Conservation (phyloP, 2,329 filamentous ascomycete genomes). For the Dactylellina cionopaga region DNA sequence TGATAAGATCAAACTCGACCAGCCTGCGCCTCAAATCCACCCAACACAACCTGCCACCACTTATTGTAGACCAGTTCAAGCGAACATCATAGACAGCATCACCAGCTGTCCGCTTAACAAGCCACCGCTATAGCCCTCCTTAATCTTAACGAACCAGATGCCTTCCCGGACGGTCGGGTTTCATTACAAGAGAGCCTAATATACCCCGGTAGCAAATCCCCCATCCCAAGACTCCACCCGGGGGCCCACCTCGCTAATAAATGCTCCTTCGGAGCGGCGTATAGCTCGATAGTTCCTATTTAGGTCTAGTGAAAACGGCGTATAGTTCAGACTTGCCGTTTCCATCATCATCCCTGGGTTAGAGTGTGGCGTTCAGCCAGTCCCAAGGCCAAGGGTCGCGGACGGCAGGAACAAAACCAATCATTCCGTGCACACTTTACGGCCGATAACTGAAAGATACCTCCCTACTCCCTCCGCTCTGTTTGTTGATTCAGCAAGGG, state of each 20-base stretch:
- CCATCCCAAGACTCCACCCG: constrained; percentile 1
- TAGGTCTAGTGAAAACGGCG: neutral
- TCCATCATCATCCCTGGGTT: constrained; percentile 3
- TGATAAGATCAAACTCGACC: constrained; percentile 41
- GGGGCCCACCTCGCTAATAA: constrained; percentile 37
- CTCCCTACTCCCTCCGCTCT: neutral
- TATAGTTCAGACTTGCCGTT: constrained; percentile 5
- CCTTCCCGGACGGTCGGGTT: constrained; percentile 45
- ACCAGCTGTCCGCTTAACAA: constrained; percentile 12
- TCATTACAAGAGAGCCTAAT: constrained; percentile 47
- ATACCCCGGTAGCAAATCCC: constrained; percentile 9
- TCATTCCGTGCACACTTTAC: neutral
- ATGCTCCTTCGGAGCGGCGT: constrained; percentile 27
- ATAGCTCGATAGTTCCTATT: constrained; percentile 21
- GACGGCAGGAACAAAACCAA: constrained; percentile 5
- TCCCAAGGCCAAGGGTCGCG: constrained; percentile 19
- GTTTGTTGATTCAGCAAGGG: constrained; percentile 24
- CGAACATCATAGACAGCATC: neutral
- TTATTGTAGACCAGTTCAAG: too few species aligned
- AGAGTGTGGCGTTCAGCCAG: constrained; percentile 39
- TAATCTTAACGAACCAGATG: constrained; percentile 50
- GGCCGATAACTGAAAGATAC: neutral
- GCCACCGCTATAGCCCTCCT: constrained; percentile 50
- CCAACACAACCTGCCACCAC: neutral
- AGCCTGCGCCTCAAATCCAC: constrained; percentile 10